Conservation (phyloP, 208 protist genomes). For the Crithidia fasciculata region DNA sequence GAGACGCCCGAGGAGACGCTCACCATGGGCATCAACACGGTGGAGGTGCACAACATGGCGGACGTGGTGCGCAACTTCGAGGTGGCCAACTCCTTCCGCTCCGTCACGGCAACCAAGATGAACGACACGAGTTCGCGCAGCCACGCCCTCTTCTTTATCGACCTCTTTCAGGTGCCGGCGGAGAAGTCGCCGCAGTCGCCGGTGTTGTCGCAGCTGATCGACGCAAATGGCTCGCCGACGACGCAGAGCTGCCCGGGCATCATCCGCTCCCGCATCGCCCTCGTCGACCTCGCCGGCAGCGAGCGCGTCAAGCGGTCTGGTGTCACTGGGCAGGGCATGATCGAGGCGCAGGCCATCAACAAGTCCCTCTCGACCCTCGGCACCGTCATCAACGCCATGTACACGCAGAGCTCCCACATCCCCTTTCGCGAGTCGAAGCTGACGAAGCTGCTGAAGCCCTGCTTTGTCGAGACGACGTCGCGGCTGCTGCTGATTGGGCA, state of each 20-base stretch:
- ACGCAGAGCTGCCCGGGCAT: slow-evolving; percentile 67
- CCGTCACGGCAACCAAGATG: slow-evolving; percentile 84
- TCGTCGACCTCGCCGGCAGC: slow-evolving; percentile 96
- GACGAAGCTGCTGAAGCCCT: slow-evolving; percentile 90
- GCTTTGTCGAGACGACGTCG: slow-evolving; percentile 63
- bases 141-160: slow-evolving; percentile 92
- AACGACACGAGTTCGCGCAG: slow-evolving; percentile 91
- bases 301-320: slow-evolving; percentile 92
- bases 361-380: slow-evolving; percentile 87
- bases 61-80: slow-evolving; percentile 82
- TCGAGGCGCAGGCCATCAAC: slow-evolving; percentile 94
- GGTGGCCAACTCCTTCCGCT: slow-evolving; percentile 78
- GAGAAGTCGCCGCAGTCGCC: slow-evolving; percentile 35
- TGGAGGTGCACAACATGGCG: slow-evolving; percentile 72
- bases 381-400: slow-evolving; percentile 89
- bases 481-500: slow-evolving; percentile 89
- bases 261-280: slow-evolving; percentile 91
- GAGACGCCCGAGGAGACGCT: slow-evolving; percentile 83
- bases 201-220: slow-evolving; percentile 53
- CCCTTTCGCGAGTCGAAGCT: slow-evolving; percentile 94
- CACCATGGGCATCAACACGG: slow-evolving; percentile 55
- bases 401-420: slow-evolving; percentile 73
- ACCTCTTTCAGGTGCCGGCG: slow-evolving; percentile 69
- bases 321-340: slow-evolving; percentile 80
- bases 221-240: slow-evolving; percentile 45